Base-by-base conservation (phyloP, 208 protist species). In the Acanthamoeba royreba region DNA sequence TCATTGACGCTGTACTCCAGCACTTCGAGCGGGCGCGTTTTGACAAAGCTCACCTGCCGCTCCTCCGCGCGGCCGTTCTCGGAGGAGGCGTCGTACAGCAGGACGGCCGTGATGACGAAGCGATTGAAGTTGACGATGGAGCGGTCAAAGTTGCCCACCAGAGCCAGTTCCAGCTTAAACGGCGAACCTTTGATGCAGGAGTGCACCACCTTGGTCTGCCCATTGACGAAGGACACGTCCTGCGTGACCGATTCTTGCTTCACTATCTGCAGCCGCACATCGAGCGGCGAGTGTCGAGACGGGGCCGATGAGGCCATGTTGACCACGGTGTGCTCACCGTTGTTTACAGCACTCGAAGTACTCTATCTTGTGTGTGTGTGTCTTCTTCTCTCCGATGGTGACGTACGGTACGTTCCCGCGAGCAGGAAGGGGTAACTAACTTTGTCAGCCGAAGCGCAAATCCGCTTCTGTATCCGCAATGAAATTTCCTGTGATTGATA, bases 1-100 rank as follows among this genome's bases (percentile, higher is more conserved):
- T 77, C 66, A 40, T 77, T 77, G 15, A 77, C 66, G 66, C 66
- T 77, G 66, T 77, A 77, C 66, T 77, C 66, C 38, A 77, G 66
- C 28, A 77, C 66, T 31, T 77, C 66, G 35, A 77, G 66, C 38
- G 66, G 66, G 1, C 66, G 66, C 28, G 66, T 77, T 40, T 77
- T 77, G 66, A 77, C 66, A 22, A 77, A 77, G 66, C 66, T 77
- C 66, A 77, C 66, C 19, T 77, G 66, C 19, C 66, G 66, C 66
- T 77, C 66, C 66, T 77, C 66, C n/a, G 7, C 0, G 66, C 66
- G 38, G 40, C 66, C 13, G 35, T 31, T 31, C 19, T 22, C 38
- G 3, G 40, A 31, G 31, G 61, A 8, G 38, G 40, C 40, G 66
- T 77, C 66, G 17, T 77, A 77, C 7, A 77, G 66, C 66, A 77